phyloP scores from a whole-genome alignment of 805 yeast species.

The Blastobotrys robertii region DNA sequence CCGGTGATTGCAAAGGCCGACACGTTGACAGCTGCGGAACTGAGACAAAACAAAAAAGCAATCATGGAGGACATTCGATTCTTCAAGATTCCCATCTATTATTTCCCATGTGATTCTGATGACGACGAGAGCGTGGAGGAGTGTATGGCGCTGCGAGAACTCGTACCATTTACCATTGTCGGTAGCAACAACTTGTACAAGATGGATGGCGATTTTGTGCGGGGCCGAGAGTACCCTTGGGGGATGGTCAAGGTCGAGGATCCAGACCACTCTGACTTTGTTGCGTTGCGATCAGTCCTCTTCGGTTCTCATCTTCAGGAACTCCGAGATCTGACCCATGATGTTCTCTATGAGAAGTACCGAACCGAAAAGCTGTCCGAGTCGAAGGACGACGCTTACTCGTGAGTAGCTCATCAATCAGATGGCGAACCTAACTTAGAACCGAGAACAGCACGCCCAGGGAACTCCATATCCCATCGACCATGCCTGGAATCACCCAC shows the following conservation, averaged over 20 bases:
- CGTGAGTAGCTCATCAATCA: not conserved
- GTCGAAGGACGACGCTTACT: conserved; percentile 7
- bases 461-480: conserved; percentile 3
- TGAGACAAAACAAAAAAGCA: conserved; percentile 61
- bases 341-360: conserved; percentile 38
- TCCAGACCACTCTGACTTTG: conserved; percentile 29
- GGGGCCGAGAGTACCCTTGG: conserved; percentile 58
- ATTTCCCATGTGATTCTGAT: conserved; percentile 61
- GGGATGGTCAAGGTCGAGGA: conserved; percentile 44
- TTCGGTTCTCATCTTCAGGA: conserved; percentile 60
- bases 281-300: conserved; percentile 51
- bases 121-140: conserved; percentile 33
- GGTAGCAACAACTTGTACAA: conserved; percentile 37
- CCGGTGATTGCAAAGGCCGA: conserved; percentile 85
- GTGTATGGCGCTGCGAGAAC: conserved; percentile 32
- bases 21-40: conserved; percentile 70
- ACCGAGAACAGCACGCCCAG: not conserved
- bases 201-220: conserved; percentile 29
- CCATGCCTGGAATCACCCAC: conserved; percentile 1
- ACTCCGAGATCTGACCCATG: conserved; percentile 66
- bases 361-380: conserved; percentile 61
- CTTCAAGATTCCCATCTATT: conserved; percentile 61
- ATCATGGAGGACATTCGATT: conserved; percentile 66
- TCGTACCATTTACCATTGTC: conserved; percentile 55
- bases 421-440: conserved; percentile 1